These are phyloP conservation scores for Selaginella tamariscina DNA, from an alignment of 75 land plant species.

Conservation along the genomic window DNA sequence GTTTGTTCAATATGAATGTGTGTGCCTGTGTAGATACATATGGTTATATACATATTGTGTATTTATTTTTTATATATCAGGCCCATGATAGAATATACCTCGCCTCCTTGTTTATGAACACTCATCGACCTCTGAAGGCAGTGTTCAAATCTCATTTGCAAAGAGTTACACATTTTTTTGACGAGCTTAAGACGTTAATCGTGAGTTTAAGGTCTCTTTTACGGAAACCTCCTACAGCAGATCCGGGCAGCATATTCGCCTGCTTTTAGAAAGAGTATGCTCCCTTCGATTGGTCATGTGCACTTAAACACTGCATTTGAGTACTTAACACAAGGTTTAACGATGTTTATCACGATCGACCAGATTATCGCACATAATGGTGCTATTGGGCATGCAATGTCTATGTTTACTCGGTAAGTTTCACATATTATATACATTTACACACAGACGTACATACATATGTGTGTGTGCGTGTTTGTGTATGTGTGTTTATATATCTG, in stretches of 20 bases:
- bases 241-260: slow-evolving; percentile 24
- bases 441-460: neutral
- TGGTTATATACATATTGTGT: too few species aligned
- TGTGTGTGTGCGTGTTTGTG: neutral
- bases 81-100: neutral
- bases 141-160: neutral
- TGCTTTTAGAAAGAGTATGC: slow-evolving; percentile 18
- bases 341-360: slow-evolving; percentile 30
- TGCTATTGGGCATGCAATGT: slow-evolving; percentile 30
- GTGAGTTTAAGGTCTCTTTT: slow-evolving; percentile 24
- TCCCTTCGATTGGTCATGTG: slow-evolving; percentile 16
- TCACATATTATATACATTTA: neutral
- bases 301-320: slow-evolving; percentile 24
- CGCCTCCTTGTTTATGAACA: neutral
- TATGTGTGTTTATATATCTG: neutral
- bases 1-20: too few species aligned
- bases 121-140: neutral
- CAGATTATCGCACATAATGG: slow-evolving; percentile 32
- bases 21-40: too few species aligned
- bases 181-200: neutral
- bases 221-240: slow-evolving; percentile 31
- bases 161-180: neutral
- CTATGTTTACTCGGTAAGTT: slow-evolving; percentile 33
- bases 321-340: slow-evolving; percentile 30
- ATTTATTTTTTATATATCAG: neutral